These are phyloP conservation scores for Aspergillus cejpii DNA, from an alignment of 2,329 filamentous ascomycete species.

Conservation along the genomic window DNA sequence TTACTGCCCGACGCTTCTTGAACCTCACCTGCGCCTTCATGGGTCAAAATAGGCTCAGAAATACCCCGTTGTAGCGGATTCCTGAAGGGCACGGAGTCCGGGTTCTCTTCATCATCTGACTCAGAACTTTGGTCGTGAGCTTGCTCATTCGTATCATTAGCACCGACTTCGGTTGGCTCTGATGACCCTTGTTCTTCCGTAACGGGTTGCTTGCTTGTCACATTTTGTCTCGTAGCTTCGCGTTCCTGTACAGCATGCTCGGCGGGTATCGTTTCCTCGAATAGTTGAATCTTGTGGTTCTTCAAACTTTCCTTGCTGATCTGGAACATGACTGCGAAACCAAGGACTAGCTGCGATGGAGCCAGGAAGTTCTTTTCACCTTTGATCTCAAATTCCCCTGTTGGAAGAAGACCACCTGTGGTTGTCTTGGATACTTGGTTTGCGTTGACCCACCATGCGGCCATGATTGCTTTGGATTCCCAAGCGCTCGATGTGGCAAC, in stretches of 20 bases:
- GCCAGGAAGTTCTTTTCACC: conserved; percentile 89
- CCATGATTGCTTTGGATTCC: conserved; percentile 95
- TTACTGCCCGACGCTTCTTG: conserved; percentile 4
- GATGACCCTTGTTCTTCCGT: conserved; percentile 24
- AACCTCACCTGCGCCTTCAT: conserved; percentile 25
- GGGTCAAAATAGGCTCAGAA: conserved; percentile 13
- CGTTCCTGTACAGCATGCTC: conserved; percentile 19
- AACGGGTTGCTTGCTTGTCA: conserved; percentile 27
- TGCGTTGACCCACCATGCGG: conserved; percentile 89
- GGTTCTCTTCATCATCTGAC: conserved; percentile 17
- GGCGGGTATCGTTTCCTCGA: conserved; percentile 35
- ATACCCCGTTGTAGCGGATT: conserved; percentile 16
- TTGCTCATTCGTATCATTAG: conserved; percentile 16
- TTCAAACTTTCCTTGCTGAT: conserved; percentile 82
- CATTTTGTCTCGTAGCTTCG: conserved; percentile 17
- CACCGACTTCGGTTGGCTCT: conserved; percentile 19
- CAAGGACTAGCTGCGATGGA: conserved; percentile 77
- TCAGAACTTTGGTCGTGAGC: conserved; percentile 24
- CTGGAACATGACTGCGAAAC: conserved; percentile 79
- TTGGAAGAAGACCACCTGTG: conserved; percentile 70
- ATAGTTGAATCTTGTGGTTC: conserved; percentile 68
- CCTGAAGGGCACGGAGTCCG: conserved; percentile 7
- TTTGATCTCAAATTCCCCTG: conserved; percentile 70
- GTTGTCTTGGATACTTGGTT: conserved; percentile 86
- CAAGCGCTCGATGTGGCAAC: conserved; percentile 84